These are phyloP conservation scores for Ophiostoma montium DNA, from an alignment of 2,329 filamentous ascomycete species.

Conservation along the genomic window DNA sequence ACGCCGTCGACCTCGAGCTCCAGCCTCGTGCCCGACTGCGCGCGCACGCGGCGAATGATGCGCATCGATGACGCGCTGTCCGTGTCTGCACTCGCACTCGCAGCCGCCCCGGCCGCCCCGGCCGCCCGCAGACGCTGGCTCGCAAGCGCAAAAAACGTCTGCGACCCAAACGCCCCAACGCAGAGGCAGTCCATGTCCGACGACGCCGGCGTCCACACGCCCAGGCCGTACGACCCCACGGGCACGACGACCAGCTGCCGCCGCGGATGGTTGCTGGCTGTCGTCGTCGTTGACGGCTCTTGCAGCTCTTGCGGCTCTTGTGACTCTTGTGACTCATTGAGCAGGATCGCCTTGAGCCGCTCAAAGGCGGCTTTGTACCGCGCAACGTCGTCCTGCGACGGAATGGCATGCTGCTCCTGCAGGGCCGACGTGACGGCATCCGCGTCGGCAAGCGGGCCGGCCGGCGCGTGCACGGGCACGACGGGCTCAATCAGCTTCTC, in stretches of 20 bases:
- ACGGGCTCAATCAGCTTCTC: constrained; percentile 22
- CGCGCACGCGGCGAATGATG: constrained; percentile 42
- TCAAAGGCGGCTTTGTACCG: constrained; percentile 10
- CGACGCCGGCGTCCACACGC: constrained; percentile 43
- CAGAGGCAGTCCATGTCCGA: constrained; percentile 55
- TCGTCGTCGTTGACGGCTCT: not conserved
- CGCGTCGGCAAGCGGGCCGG: constrained; percentile 18
- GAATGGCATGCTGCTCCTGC: constrained; percentile 26
- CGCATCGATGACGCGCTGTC: constrained; percentile 23
- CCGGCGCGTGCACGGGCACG: constrained; percentile 18
- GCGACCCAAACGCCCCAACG: constrained; percentile 45
- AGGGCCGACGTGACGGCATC: constrained; percentile 26
- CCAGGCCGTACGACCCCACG: constrained; percentile 52
- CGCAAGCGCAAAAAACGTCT: constrained; percentile 47
- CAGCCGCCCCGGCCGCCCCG: too few species aligned
- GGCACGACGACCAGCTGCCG: constrained; percentile 36
- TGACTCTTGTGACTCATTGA: not conserved
- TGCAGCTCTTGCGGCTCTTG: not conserved
- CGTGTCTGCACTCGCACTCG: constrained; percentile 15
- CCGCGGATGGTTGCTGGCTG: constrained; percentile 13
- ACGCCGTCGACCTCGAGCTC: constrained; percentile 45
- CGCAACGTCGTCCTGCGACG: constrained; percentile 28
- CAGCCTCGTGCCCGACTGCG: constrained; percentile 47
- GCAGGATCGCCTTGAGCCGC: constrained; percentile 6
- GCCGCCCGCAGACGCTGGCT: constrained; percentile 31